Percentiles rank a stretch among this genome's conserved stretches.
Evolutionary conservation across 2,329 filamentous ascomycete species (phyloP).

Genomic region (Atkinsonella texensis): DNA sequence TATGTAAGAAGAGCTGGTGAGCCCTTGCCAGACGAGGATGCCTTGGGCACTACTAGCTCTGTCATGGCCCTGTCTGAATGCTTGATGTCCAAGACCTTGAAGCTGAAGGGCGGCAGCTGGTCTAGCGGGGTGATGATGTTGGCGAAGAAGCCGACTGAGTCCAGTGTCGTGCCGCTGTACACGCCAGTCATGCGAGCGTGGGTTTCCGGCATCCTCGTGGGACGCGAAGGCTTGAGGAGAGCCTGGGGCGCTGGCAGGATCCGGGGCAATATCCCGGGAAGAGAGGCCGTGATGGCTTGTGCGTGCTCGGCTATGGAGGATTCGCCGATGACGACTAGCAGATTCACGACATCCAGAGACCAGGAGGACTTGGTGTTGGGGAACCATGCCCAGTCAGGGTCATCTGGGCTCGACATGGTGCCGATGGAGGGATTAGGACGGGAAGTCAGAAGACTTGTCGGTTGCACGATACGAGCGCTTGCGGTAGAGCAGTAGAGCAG

Average conservation of each 20-base stretch:
- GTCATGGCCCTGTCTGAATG: constrained; percentile 22
- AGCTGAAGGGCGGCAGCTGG: constrained; percentile 32
- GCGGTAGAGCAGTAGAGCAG: too few species aligned
- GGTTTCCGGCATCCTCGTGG: constrained; percentile 41
- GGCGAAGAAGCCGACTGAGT: constrained; percentile 48
- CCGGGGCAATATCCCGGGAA: constrained; percentile 44
- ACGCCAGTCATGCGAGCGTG: constrained; percentile 46
- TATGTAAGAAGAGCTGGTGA: not conserved
- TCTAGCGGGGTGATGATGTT: constrained; percentile 48
- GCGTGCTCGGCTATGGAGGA: constrained; percentile 44
- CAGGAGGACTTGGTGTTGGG: constrained; percentile 31
- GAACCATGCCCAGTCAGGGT: constrained; percentile 29
- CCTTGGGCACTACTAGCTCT: not conserved
- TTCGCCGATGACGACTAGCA: constrained; percentile 52
- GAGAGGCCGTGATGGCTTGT: constrained; percentile 46
- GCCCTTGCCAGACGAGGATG: not conserved
- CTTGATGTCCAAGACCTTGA: constrained; percentile 35
- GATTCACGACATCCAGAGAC: constrained; percentile 49
- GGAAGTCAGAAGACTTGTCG: too few species aligned
- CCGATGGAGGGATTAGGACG: not conserved
- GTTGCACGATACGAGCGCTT: too few species aligned
- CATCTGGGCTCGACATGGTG: constrained; percentile 15
- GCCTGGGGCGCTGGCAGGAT: constrained; percentile 51
- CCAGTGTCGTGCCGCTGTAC: constrained; percentile 40
- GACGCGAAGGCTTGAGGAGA: constrained; percentile 43